phyloP scores from a whole-genome alignment of 1,139 yeast genomes.

The Diutina catenulata region DNA sequence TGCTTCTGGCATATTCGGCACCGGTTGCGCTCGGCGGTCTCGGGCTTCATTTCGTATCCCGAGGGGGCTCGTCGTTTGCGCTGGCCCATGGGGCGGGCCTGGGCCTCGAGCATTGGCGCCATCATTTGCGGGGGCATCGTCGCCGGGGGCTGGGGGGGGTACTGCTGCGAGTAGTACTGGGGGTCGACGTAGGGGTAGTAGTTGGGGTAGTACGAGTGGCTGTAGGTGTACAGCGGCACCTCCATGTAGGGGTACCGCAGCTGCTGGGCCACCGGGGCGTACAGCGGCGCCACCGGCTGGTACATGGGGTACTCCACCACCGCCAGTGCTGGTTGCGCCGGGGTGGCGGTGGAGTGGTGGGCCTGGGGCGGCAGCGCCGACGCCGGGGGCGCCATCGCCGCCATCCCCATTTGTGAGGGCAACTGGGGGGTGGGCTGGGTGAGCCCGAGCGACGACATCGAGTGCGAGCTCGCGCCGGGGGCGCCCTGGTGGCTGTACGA shows the following conservation, averaged over 20 bases:
- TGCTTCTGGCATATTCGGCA: constrained; percentile 67
- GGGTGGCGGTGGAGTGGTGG: neutral
- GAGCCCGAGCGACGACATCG: too few species aligned
- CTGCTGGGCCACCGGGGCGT: neutral
- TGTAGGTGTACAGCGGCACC: constrained; percentile 1
- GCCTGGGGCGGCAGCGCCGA: neutral
- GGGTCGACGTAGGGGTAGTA: constrained; percentile 2
- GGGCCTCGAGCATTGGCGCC: neutral
- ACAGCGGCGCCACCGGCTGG: neutral
- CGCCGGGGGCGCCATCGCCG: neutral
- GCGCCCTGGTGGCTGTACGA: too few species aligned
- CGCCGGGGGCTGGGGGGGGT: neutral
- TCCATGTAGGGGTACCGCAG: neutral
- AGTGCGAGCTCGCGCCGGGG: too few species aligned
- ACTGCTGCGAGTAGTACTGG: neutral
- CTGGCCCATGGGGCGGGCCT: too few species aligned
- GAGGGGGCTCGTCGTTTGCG: neutral
- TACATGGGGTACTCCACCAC: neutral
- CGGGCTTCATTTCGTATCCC: constrained; percentile 5
- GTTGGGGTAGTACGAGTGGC: neutral
- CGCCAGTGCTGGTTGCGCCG: too few species aligned
- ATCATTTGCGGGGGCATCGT: neutral
- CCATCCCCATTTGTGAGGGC: too few species aligned
- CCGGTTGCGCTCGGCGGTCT: constrained; percentile 16
- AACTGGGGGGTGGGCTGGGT: too few species aligned